These are phyloP conservation scores for Plectranthus barbatus DNA, from an alignment of 257 asterid genomes.

Conservation along the genomic window DNA sequence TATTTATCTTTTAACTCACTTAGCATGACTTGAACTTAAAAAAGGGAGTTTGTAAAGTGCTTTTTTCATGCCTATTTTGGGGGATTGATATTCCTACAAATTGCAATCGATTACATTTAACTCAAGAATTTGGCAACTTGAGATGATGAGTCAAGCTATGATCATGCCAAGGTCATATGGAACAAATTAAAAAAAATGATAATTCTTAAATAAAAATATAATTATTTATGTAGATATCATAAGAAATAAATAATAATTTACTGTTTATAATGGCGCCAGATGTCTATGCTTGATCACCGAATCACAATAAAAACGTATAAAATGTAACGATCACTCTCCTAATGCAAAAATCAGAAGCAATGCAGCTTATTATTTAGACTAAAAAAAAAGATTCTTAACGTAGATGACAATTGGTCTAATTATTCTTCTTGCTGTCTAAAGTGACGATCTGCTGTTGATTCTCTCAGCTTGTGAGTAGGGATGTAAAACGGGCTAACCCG, in stretches of 20 bases:
- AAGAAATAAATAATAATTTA: too few species aligned
- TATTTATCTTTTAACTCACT: not conserved
- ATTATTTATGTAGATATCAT: too few species aligned
- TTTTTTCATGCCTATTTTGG: conserved; percentile 15
- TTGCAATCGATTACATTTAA: conserved; percentile 2
- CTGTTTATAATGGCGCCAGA: too few species aligned
- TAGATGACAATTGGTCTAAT: conserved; percentile 12
- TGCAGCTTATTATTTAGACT: not conserved
- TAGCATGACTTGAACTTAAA: not conserved
- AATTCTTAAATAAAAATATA: too few species aligned
- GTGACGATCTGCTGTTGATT: conserved; percentile 16
- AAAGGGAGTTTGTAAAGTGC: conserved; percentile 12
- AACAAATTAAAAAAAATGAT: too few species aligned
- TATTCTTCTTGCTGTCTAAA: conserved; percentile 22
- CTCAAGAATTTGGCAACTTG: too few species aligned
- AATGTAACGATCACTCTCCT: not conserved
- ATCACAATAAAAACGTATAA: not conserved
- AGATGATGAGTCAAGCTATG: not conserved
- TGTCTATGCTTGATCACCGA: not conserved
- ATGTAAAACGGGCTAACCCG: too few species aligned
- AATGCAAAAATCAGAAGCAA: not conserved
- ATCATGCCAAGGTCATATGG: too few species aligned
- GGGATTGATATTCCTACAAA: conserved; percentile 13
- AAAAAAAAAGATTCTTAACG: conserved; percentile 18
- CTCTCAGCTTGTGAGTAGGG: too few species aligned